Conservation (phyloP, 2,329 filamentous ascomycete genomes). For the Beauveria caledonica region DNA sequence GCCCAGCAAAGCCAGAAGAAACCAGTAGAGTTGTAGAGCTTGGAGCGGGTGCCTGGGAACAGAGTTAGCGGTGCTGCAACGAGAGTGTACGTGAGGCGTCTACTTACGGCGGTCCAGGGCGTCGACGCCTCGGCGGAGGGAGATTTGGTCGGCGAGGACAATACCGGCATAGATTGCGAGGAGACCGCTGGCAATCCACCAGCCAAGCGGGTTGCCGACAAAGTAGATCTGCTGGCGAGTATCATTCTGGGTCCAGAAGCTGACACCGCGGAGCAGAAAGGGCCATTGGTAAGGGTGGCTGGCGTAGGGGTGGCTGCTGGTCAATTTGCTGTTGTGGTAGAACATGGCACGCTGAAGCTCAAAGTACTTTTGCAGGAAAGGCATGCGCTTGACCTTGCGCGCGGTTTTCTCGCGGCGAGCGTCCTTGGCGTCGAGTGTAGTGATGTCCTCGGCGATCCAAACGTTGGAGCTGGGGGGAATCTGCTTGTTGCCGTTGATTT, state of each 20-base stretch:
- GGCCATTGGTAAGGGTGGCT: conserved; percentile 96
- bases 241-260: conserved; percentile 97
- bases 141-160: conserved; percentile 85
- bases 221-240: conserved; percentile 98
- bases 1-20: conserved; percentile 99
- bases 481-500: conserved; percentile 99
- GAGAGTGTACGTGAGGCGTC: neutral
- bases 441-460: conserved; percentile 88
- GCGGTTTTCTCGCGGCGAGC: conserved; percentile 67
- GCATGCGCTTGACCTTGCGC: conserved; percentile 71
- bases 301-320: conserved; percentile 91
- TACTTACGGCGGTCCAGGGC: conserved; percentile 85
- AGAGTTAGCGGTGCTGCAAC: neutral
- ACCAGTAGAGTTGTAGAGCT: conserved; percentile 94
- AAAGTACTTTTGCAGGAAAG: conserved; percentile 90
- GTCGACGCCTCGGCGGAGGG: conserved; percentile 84
- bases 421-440: conserved; percentile 65
- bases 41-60: conserved; percentile 68
- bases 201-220: conserved; percentile 90
- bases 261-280: conserved; percentile 92
- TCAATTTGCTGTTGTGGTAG: conserved; percentile 97
- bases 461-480: conserved; percentile 81
- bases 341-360: conserved; percentile 98
- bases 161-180: conserved; percentile 91
- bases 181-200: conserved; percentile 92